phyloP scores from a whole-genome alignment of 805 yeast genomes.

The Lachancea fermentati region DNA sequence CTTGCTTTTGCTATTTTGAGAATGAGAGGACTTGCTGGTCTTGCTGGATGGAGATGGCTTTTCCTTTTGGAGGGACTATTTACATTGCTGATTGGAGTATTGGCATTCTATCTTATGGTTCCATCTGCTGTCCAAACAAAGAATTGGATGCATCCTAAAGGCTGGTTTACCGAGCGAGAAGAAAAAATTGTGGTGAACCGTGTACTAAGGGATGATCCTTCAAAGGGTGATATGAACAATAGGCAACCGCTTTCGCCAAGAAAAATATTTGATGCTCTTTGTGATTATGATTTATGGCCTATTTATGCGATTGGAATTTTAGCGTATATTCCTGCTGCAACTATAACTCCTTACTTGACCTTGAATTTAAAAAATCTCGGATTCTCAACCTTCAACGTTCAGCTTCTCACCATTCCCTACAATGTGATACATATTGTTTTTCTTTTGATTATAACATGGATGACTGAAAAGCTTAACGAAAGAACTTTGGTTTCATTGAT shows the following conservation, averaged over 20 bases:
- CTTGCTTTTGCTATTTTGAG: constrained; percentile 51
- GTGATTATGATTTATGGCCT: constrained; percentile 55
- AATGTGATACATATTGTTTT: constrained; percentile 36
- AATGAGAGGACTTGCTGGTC: constrained; percentile 42
- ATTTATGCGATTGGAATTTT: constrained; percentile 45
- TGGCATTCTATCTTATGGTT: constrained; percentile 46
- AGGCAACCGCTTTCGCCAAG: constrained; percentile 43
- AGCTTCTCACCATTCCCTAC: constrained; percentile 48
- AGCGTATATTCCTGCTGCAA: constrained; percentile 34
- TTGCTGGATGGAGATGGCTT: constrained; percentile 62
- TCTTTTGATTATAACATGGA: constrained; percentile 34
- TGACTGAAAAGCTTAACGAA: constrained; percentile 33
- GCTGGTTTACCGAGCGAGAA: constrained; percentile 50
- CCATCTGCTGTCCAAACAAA: constrained; percentile 53
- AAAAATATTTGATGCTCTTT: constrained; percentile 36
- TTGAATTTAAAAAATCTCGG: constrained; percentile 44
- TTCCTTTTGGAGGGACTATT: constrained; percentile 60
- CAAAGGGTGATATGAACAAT: constrained; percentile 61
- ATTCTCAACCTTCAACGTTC: constrained; percentile 45
- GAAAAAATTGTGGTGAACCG: constrained; percentile 54
- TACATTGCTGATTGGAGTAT: constrained; percentile 50
- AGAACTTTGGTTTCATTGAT: constrained; percentile 23
- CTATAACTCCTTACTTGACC: constrained; percentile 41
- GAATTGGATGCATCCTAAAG: constrained; percentile 43
- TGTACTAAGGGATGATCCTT: constrained; percentile 58